These are phyloP conservation scores for Punica granatum DNA, from an alignment of 345 rosid genomes.

Conservation along the genomic window DNA sequence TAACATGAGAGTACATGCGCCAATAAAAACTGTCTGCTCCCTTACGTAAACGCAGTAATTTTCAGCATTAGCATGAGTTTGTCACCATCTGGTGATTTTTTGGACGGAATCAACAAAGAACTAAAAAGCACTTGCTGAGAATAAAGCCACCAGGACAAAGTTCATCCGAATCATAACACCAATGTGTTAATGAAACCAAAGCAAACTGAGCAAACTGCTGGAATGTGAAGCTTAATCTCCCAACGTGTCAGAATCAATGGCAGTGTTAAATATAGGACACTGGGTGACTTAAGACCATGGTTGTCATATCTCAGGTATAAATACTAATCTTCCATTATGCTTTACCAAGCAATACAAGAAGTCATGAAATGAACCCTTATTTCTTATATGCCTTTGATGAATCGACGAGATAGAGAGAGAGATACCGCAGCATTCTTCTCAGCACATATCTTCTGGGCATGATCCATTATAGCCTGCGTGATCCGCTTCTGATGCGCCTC, in stretches of 20 bases:
- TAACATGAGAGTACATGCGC: too few species aligned
- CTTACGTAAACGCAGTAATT: too few species aligned
- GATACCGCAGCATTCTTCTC: constrained; percentile 31
- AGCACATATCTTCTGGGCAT: constrained; percentile 54
- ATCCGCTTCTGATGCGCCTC: constrained; percentile 81
- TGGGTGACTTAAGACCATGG: neutral
- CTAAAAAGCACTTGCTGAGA: neutral
- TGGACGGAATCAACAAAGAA: too few species aligned
- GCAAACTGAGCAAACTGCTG: neutral
- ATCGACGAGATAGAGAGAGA: neutral
- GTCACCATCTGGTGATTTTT: too few species aligned
- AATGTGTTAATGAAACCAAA: neutral
- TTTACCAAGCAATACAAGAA: neutral
- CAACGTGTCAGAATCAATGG: neutral
- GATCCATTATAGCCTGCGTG: constrained; percentile 48
- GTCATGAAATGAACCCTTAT: neutral
- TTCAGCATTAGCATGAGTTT: too few species aligned
- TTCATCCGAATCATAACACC: neutral
- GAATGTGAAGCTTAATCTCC: neutral
- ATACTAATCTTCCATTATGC: neutral
- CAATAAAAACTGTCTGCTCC: too few species aligned
- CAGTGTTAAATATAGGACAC: neutral
- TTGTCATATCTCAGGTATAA: neutral
- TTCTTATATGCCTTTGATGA: neutral
- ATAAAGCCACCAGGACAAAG: neutral